Percentiles rank a stretch among this genome's conserved stretches.
phyloP scores from a whole-genome alignment of 306 rosid species.

The Acmispon strigosus region DNA sequence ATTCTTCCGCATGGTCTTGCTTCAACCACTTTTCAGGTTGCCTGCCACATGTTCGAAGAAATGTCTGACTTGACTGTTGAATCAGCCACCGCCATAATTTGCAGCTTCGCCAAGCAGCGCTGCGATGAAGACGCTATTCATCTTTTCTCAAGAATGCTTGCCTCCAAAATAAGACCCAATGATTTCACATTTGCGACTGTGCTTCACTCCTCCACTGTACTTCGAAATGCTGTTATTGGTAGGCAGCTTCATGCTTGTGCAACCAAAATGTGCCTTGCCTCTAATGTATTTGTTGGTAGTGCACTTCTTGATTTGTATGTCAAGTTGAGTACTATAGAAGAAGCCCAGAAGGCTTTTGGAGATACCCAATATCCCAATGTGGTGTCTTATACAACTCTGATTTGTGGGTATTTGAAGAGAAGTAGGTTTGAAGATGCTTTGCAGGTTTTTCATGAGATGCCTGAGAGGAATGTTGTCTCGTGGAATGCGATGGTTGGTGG shows the following conservation, averaged over 20 bases:
- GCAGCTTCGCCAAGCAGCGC: slow-evolving; percentile 38
- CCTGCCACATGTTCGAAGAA: slow-evolving; percentile 58
- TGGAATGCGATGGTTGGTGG: slow-evolving; percentile 91
- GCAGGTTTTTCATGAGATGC: slow-evolving; percentile 55
- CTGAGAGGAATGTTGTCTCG: slow-evolving; percentile 66
- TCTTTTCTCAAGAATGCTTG: slow-evolving; percentile 65
- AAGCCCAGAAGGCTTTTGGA: slow-evolving; percentile 49
- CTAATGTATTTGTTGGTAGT: slow-evolving; percentile 71
- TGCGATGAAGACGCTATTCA: slow-evolving; percentile 41
- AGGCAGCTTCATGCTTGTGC: slow-evolving; percentile 72
- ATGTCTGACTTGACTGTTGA: slow-evolving; percentile 44
- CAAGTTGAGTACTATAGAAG: slow-evolving; percentile 54
- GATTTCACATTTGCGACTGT: slow-evolving; percentile 77
- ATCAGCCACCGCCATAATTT: slow-evolving; percentile 58
- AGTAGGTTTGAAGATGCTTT: slow-evolving; percentile 55
- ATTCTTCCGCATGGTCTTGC: background rate
- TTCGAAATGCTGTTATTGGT: slow-evolving; percentile 36
- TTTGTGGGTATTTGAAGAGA: slow-evolving; percentile 60
- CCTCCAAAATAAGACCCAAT: slow-evolving; percentile 46
- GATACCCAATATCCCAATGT: slow-evolving; percentile 62
- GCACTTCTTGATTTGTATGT: slow-evolving; percentile 70
- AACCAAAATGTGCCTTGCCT: slow-evolving; percentile 41
- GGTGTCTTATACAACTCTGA: slow-evolving; percentile 76
- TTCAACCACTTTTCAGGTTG: slow-evolving; percentile 35
- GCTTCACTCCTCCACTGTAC: slow-evolving; percentile 46